Percentiles rank a stretch among this genome's conserved stretches.
These are phyloP conservation scores for Exophiala alcalophila DNA, from an alignment of 2,329 filamentous ascomycete species.

Conservation along the genomic window DNA sequence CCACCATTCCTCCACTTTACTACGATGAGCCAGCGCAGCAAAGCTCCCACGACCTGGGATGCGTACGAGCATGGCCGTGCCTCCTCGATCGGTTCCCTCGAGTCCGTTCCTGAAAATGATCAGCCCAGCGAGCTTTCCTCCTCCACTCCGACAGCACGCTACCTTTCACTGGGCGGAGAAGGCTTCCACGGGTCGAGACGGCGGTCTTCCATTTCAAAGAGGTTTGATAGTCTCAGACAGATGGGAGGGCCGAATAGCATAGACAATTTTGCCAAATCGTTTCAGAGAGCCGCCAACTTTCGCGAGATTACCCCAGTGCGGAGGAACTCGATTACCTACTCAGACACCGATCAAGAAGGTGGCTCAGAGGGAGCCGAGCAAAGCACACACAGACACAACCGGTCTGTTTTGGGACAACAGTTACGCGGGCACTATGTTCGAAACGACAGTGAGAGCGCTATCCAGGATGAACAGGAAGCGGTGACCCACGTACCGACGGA, in stretches of 20 bases:
- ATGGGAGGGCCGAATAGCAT: constrained; percentile 91
- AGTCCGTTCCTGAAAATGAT: constrained; percentile 32
- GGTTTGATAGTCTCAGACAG: constrained; percentile 54
- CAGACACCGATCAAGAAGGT: constrained; percentile 52
- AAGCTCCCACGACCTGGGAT: constrained; percentile 31
- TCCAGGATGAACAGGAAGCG: constrained; percentile 30
- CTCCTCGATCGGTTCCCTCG: constrained; percentile 32
- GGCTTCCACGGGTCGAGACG: constrained; percentile 27
- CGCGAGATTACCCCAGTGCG: constrained; percentile 75
- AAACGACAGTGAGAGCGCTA: constrained; percentile 27
- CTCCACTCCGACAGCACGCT: constrained; percentile 19
- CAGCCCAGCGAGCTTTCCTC: constrained; percentile 23
- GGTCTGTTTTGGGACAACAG: constrained; percentile 33
- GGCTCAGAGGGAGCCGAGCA: constrained; percentile 35
- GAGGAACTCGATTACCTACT: constrained; percentile 68
- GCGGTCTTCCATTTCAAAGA: constrained; percentile 45
- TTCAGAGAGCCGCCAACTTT: constrained; percentile 87
- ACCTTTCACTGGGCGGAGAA: constrained; percentile 19
- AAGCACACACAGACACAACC: constrained; percentile 27
- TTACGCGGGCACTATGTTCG: constrained; percentile 28
- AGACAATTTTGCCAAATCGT: constrained; percentile 87
- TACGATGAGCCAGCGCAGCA: constrained; percentile 26
- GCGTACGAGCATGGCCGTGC: constrained; percentile 34
- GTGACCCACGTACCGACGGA: constrained; percentile 27
- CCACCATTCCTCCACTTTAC: too few species aligned